Base-by-base conservation (phyloP, 1,139 yeast genomes). In the Meyerozyma guilliermondii region DNA sequence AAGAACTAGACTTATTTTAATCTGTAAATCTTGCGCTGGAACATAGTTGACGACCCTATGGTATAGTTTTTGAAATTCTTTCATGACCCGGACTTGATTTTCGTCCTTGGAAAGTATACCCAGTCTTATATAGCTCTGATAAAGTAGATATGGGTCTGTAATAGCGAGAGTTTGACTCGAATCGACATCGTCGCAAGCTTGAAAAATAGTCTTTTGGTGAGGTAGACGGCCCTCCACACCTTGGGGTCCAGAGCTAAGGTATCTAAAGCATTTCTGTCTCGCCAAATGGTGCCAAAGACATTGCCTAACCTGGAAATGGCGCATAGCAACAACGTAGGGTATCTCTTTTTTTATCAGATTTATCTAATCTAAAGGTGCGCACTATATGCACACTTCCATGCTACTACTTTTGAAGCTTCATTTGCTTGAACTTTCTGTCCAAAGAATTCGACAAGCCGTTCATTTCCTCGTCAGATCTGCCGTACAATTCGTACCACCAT, bases 401-500 rank as follows among this genome's bases (percentile, higher is more conserved):
- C 22, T 33, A 30, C 43, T 41, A 40, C 36, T 34, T 28, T n/a
- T 43, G 43, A 24, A 55, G 38, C 39, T 58, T 62, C 68, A 72
- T 66, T 47, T 62, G 62, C 7, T 74, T 75, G 54, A 71, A 69
- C 48, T 70, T 71, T 23, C 65, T 51, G 43, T 71, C 77, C 35
- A 72, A 54, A 0, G 74, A 66, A 48, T 71, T 71, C 2, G 75
- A 66, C 26, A 72, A 56, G 13, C 81, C 80, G 55, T 87, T 87
- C 94, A 89, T 81, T 53, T 89, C 97, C 48, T 81, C 81, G 54
- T 86, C 86, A 3, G 80, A 68, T 40, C 94, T 66, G 0, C 96
- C 96, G 55, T 68, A 88, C 34, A 87, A 64, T 53, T 87, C 95
- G 54, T 76, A 78, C 98, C 98, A 91, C 91, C 95, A 91, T 50